Evolutionary conservation across 768 basidiomycete genomes (phyloP).

Genomic region (Tricholoma saponaceum): DNA sequence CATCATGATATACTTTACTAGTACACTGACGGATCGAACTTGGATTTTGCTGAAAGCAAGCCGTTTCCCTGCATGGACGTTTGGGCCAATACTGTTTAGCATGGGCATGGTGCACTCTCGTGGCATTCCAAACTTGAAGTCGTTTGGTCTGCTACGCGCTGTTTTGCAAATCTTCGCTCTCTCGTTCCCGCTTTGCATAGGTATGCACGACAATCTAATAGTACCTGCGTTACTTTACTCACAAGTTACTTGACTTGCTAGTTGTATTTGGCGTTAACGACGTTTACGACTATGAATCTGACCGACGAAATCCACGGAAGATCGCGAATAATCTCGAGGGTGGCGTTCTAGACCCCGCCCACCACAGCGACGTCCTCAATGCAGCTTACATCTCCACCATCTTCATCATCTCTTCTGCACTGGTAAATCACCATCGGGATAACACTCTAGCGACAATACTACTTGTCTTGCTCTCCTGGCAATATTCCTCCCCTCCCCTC

Average conservation of each 20-base stretch:
- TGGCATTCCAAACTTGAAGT: not conserved
- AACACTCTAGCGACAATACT: slow-evolving; percentile 7
- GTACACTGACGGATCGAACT: not conserved
- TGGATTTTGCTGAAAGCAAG: not conserved
- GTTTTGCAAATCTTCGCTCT: not conserved
- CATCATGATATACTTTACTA: not conserved
- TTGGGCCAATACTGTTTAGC: not conserved
- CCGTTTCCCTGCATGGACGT: not conserved
- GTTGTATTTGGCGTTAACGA: slow-evolving; percentile 16
- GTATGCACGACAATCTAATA: not conserved
- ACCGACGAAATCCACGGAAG: slow-evolving; percentile 14
- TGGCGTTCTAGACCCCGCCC: slow-evolving; percentile 6
- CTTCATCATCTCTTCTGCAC: slow-evolving; percentile 4
- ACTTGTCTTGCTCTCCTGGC: slow-evolving; percentile 12
- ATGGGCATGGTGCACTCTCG: not conserved
- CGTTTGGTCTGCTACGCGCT: not conserved
- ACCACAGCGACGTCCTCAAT: slow-evolving; percentile 7
- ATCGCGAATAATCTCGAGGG: slow-evolving; percentile 6
- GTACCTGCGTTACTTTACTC: not conserved
- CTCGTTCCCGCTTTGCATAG: not conserved
- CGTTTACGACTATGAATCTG: slow-evolving; percentile 11
- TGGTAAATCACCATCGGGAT: slow-evolving; percentile 5
- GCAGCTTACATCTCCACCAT: slow-evolving; percentile 12
- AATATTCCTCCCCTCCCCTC: slow-evolving; percentile 13
- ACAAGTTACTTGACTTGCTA: not conserved